Conservation (phyloP, 2,329 filamentous ascomycete species). For the Cucurbitaria berberidis region DNA sequence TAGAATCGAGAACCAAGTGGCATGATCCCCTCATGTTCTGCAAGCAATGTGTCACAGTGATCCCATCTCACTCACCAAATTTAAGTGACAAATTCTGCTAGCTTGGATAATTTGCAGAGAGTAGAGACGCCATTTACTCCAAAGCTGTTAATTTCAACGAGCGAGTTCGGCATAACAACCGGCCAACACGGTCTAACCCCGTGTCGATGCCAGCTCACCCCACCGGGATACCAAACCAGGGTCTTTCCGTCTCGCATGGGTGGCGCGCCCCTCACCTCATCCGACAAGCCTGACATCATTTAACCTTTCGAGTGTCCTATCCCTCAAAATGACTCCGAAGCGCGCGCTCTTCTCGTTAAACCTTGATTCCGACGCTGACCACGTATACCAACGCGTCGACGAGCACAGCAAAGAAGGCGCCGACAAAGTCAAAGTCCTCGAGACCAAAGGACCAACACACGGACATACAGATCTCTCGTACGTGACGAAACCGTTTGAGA, state of each 20-base stretch:
- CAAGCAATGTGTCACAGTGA: not conserved
- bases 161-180: conserved; percentile 21
- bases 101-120: too few relatives aligned
- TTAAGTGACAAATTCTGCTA: too few relatives aligned
- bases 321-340: conserved; percentile 32
- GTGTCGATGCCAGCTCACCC: conserved; percentile 16
- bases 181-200: conserved; percentile 15
- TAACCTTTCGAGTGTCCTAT: too few relatives aligned
- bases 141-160: not conserved
- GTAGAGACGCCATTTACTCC: too few relatives aligned
- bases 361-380: conserved; percentile 49
- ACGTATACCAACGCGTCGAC: conserved; percentile 47
- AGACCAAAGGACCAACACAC: conserved; percentile 43
- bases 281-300: conserved; percentile 30
- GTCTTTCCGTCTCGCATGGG: conserved; percentile 27
- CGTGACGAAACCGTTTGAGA: conserved; percentile 47
- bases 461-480: conserved; percentile 41
- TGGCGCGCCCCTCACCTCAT: conserved; percentile 22
- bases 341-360: conserved; percentile 48
- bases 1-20: not conserved
- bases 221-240: conserved; percentile 38
- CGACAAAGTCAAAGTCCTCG: conserved; percentile 44
- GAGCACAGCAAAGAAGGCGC: conserved; percentile 41
- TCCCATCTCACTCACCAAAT: not conserved
- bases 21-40: not conserved